These are phyloP conservation scores for Amoebophrya sp. DNA, from an alignment of 169 alveolate genomes.

Conservation along the genomic window DNA sequence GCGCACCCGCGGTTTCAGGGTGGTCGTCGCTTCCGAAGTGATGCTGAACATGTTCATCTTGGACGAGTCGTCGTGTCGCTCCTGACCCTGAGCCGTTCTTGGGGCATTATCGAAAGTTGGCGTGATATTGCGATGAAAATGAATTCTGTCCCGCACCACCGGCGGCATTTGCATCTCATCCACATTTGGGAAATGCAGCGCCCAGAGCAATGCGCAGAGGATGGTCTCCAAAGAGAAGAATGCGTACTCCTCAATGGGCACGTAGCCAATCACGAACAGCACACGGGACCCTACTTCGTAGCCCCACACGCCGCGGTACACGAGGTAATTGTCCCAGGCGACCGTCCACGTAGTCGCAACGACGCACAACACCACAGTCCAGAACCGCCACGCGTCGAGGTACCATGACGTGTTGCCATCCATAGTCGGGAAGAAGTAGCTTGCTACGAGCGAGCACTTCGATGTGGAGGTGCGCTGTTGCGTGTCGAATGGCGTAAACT, in stretches of 20 bases:
- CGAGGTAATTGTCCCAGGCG: not conserved
- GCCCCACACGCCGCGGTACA: slow-evolving; percentile 24
- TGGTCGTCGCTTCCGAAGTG: too few relatives aligned
- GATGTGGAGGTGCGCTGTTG: not conserved
- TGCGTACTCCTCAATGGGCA: not conserved
- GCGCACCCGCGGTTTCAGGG: too few relatives aligned
- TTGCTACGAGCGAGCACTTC: not conserved
- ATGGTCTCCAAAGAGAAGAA: slow-evolving; percentile 4
- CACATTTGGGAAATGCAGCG: not conserved
- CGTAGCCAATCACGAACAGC: not conserved
- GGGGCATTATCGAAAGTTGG: too few relatives aligned
- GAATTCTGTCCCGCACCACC: too few relatives aligned
- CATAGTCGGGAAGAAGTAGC: not conserved
- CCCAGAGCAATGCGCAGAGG: not conserved
- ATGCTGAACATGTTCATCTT: too few relatives aligned
- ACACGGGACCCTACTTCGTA: not conserved
- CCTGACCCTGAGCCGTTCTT: too few relatives aligned
- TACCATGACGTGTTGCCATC: not conserved
- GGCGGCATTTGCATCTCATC: not conserved
- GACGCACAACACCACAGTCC: not conserved
- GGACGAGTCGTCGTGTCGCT: too few relatives aligned
- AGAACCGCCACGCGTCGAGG: not conserved
- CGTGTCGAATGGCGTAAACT: not conserved
- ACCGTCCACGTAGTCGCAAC: not conserved
- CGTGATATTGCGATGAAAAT: too few relatives aligned